Percentiles rank a stretch among this genome's conserved stretches.
phyloP scores from a whole-genome alignment of 1,139 yeast genomes.

The Lodderomyces elongisporus region DNA sequence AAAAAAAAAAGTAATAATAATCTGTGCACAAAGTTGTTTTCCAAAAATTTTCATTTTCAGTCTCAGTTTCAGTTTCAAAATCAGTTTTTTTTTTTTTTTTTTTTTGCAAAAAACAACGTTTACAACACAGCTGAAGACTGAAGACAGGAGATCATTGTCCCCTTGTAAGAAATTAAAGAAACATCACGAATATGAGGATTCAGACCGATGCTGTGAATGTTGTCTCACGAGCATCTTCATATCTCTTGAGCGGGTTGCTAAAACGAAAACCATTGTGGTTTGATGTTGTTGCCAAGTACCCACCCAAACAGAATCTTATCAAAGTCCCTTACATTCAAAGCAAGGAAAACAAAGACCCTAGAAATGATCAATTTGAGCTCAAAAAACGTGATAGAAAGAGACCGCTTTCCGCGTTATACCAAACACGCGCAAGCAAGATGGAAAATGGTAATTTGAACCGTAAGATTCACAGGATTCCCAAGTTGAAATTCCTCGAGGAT shows the following conservation, averaged over 20 bases:
- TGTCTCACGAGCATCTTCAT: slow-evolving; percentile 71
- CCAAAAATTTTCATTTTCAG: no score
- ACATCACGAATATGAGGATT: slow-evolving; percentile 46
- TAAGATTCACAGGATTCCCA: slow-evolving; percentile 49
- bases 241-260: slow-evolving; percentile 60
- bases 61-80: no score
- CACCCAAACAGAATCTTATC: slow-evolving; percentile 66
- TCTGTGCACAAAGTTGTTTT: no score
- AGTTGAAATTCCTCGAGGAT: slow-evolving; percentile 74
- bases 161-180: no score
- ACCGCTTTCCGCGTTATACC: slow-evolving; percentile 22
- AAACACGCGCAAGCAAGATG: slow-evolving; percentile 41
- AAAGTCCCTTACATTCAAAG: slow-evolving; percentile 31
- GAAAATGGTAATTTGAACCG: slow-evolving; percentile 29
- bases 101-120: no score
- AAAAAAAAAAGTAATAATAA: no score
- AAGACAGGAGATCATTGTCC: no score
- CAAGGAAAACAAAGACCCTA: slow-evolving; percentile 20
- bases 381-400: slow-evolving; percentile 1
- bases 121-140: no score
- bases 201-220: slow-evolving; percentile 67
- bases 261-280: slow-evolving; percentile 80
- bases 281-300: slow-evolving; percentile 72
- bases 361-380: slow-evolving; percentile 4
- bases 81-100: no score